Evolutionary conservation across 2,329 filamentous ascomycete genomes (phyloP).

Genomic region (Xylariaceae sp.): DNA sequence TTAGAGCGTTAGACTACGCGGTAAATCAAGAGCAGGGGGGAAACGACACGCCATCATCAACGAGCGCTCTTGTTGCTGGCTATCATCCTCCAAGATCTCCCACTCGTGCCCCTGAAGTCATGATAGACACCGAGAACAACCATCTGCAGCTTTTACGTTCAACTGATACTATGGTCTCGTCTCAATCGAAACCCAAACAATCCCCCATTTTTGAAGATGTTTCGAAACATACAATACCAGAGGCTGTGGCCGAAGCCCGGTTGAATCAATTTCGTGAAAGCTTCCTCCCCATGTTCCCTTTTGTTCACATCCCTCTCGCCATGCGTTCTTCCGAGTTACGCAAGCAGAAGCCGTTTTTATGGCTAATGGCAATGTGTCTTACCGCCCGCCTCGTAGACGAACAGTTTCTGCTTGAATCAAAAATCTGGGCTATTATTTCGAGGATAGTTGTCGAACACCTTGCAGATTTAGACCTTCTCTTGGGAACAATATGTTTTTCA

Average conservation of each 20-base stretch:
- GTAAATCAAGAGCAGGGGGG: too few relatives aligned
- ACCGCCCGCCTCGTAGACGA: constrained; percentile 18
- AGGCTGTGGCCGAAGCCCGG: constrained; percentile 22
- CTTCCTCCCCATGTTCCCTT: constrained; percentile 28
- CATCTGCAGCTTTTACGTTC: constrained; percentile 28
- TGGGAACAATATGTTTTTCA: too few relatives aligned
- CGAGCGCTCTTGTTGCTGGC: constrained; percentile 1
- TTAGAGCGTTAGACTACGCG: too few relatives aligned
- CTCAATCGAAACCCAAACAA: too few relatives aligned
- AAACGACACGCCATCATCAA: constrained; percentile 28
- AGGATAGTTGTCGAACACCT: constrained; percentile 29
- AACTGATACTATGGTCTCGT: too few relatives aligned
- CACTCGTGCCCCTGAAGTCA: constrained; percentile 22
- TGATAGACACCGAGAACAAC: constrained; percentile 22
- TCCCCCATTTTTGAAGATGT: constrained; percentile 26
- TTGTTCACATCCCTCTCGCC: constrained; percentile 25
- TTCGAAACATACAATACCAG: constrained; percentile 19
- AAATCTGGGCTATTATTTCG: constrained; percentile 31
- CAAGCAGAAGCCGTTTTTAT: constrained; percentile 29
- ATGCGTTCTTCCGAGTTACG: constrained; percentile 25
- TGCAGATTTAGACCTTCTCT: too few relatives aligned
- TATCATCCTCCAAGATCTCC: background rate
- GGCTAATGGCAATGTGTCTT: constrained; percentile 30
- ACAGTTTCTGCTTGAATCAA: constrained; percentile 27
- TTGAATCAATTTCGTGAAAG: constrained; percentile 22